Evolutionary conservation across 257 asterid genomes (phyloP), one percentile per base, ranked within the genome.

Genomic region (Fraxinus excelsior): DNA sequence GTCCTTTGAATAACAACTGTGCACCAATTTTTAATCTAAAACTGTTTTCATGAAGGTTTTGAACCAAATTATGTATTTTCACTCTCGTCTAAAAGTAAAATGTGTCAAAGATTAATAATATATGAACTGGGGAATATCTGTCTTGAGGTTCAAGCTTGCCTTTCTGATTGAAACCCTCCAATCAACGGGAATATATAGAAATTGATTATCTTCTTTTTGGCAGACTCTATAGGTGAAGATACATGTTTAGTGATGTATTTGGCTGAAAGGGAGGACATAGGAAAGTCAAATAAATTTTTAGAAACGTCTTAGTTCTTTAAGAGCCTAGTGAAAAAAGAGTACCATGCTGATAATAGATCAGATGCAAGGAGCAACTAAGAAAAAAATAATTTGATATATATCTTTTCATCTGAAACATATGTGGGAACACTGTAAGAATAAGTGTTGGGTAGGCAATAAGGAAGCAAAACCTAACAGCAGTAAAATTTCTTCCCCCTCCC

Each of bases 301-400:
- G 64, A 53, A 53, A 53, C 26, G n/a, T n/a, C 64, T 18, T 6
- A 53, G 64, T 53, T 53, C 64, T 53, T 53, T 19, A n/a, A 53
- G 25, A 53, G 25, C 64, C 26, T 7, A 53, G 62, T 53, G 62
- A 26, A 23, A 68, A 76, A 29, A 21, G 14, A 67, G 25, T 14
- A 32, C 3, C 67, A 32, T 44, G 38, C 46, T 66, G 31, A 37
- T 74, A 74, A 74, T 69, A 38, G 71, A 71, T 74, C 74, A 76
- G 53, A 32, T 4, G 64, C 9, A 18, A 19, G 64, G 64, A 53
- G 34, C 38, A 69, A 70, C 56, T 28, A 70, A 70, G 58, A 19
- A 64, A 23, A 26, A 23, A 16, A 9, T 23, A 40, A 40, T 58
- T 70, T 2, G 70, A 21, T 19, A 73, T 37, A 32, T 26, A 29